Base-by-base conservation (phyloP, 2,329 filamentous ascomycete species). In the Fusarium gaditjirri region DNA sequence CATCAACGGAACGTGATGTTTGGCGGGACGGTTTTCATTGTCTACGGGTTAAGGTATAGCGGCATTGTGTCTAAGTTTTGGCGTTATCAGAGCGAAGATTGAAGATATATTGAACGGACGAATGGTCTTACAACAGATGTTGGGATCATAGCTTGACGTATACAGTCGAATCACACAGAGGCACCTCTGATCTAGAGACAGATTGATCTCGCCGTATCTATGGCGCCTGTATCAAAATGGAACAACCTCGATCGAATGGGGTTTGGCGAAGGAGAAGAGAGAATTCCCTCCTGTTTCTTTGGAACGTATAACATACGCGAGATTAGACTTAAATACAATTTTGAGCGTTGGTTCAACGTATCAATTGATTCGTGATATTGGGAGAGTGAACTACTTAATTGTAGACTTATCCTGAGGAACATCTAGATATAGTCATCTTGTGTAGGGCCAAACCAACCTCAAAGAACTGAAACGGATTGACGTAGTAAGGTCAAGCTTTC, bases 21-120 rank as follows among this genome's bases (percentile, higher is more conserved):
- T 71, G 62, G 61, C 57, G 60, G 52, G 44, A 58, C 50, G 49
- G 63, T 61, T 65, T 73, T 68, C 65, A 44, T 57, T 62, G 50
- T 60, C 38, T 47, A 53, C 38, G 44, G 46, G 38, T 61, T 39
- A 62, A 57, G 46, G 54, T 61, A 41, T 56, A 54, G 44, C 52
- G 66, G 50, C 49, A 55, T 72, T 71, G 59, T 69, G 56, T 66
- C 71, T 69, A 69, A 71, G 67, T 68, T 72, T 72, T 60, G 66
- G 71, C 71, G 68, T 73, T 73, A 60, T 73, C 56, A 69, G 61
- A 53, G 55, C 59, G 61, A 59, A 52, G 58, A 58, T 71, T 54
- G 49, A 74, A 59, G 62, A 71, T 65, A 67, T 73, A 68, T 70
- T 66, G 54, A 63, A 63, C 60, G 59, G 71, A 57, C 38, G 25